Conservation (phyloP, 768 basidiomycete genomes). For the Calocybe gangraenosa region DNA sequence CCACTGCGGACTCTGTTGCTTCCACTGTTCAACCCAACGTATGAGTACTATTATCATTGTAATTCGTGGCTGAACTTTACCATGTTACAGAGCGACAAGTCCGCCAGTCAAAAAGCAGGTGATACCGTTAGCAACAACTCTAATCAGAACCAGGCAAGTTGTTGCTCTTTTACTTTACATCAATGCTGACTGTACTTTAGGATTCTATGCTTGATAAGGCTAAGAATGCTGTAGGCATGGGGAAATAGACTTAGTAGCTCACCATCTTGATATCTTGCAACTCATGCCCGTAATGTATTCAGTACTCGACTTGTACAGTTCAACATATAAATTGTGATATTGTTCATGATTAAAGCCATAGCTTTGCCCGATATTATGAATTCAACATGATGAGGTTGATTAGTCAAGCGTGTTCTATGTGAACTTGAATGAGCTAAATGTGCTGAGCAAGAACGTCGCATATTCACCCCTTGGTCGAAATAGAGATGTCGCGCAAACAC, state of each 20-base stretch:
- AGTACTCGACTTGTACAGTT: too few relatives aligned
- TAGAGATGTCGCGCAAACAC: too few relatives aligned
- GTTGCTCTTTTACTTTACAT: background rate
- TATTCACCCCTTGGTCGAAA: too few relatives aligned
- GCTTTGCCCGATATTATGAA: too few relatives aligned
- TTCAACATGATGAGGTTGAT: too few relatives aligned
- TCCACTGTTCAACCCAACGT: slow-evolving; percentile 50
- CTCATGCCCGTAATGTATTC: too few relatives aligned
- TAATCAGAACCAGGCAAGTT: slow-evolving; percentile 38
- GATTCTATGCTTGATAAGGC: slow-evolving; percentile 45
- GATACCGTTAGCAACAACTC: slow-evolving; percentile 46
- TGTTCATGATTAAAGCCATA: too few relatives aligned
- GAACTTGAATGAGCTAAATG: too few relatives aligned
- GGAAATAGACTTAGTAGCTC: slow-evolving; percentile 16
- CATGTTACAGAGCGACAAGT: slow-evolving; percentile 48
- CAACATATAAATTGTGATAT: too few relatives aligned
- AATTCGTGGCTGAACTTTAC: background rate
- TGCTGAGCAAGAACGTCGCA: too few relatives aligned
- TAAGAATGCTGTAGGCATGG: slow-evolving; percentile 48
- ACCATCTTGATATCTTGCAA: too few relatives aligned
- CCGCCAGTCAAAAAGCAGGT: slow-evolving; percentile 41
- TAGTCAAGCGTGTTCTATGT: too few relatives aligned
- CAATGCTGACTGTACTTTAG: slow-evolving; percentile 13
- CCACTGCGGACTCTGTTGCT: slow-evolving; percentile 41
- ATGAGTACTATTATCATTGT: slow-evolving; percentile 4